Evolutionary conservation across 164 flowering plant genomes (phyloP).

Genomic region (Magnolia changhungtana): DNA sequence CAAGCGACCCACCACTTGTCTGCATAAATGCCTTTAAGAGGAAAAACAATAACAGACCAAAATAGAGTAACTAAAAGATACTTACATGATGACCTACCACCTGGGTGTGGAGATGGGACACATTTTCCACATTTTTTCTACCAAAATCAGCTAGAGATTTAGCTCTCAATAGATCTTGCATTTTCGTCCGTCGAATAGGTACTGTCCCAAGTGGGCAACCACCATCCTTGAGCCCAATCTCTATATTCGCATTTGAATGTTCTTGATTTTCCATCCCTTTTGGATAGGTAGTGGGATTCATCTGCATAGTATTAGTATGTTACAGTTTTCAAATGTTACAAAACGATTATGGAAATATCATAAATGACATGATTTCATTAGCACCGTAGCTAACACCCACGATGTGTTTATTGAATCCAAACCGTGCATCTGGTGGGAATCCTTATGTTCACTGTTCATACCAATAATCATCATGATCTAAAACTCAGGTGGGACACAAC

Average conservation of each 20-base stretch:
- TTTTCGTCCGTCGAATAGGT: conserved; percentile 1
- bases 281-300: background rate
- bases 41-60: too few species aligned
- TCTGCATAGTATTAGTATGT: background rate
- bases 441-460: too few species aligned
- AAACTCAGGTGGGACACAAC: too few species aligned
- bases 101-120: background rate
- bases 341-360: background rate
- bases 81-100: background rate
- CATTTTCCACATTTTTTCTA: background rate
- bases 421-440: too few species aligned
- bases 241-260: background rate
- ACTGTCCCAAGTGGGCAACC: conserved; percentile 1
- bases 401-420: too few species aligned
- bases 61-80: background rate
- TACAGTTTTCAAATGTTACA: background rate
- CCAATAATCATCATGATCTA: too few species aligned
- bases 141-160: background rate
- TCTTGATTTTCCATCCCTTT: background rate
- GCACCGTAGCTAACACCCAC: too few species aligned
- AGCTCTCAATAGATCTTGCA: conserved; percentile 6
- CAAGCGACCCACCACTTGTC: too few species aligned
- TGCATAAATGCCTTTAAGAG: too few species aligned
- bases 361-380: too few species aligned
- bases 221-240: background rate